Percentiles rank a stretch among this genome's conserved stretches.
These are phyloP conservation scores for Mangifera indica DNA, from an alignment of 345 rosid genomes.

Conservation along the genomic window DNA sequence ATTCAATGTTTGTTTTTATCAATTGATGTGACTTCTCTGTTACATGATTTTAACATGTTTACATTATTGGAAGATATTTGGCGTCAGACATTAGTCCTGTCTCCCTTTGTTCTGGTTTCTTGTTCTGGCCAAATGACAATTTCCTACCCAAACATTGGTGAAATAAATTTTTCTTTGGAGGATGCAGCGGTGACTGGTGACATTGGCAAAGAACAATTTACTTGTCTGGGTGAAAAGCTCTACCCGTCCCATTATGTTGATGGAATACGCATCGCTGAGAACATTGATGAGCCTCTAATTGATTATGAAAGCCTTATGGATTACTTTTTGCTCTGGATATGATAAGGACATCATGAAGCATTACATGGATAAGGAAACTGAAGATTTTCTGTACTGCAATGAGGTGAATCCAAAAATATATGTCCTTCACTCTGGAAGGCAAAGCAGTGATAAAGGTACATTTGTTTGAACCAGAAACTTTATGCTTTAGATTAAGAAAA, in stretches of 20 bases:
- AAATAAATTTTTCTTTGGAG: conserved; percentile 2
- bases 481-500: not conserved
- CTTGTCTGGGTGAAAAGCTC: conserved; percentile 11
- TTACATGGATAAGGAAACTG: conserved; percentile 45
- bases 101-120: too few species aligned
- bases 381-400: conserved; percentile 31
- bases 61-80: too few species aligned
- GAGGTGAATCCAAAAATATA: conserved; percentile 37
- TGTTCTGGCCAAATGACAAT: too few species aligned
- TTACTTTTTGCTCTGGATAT: conserved; percentile 31
- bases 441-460: conserved; percentile 64
- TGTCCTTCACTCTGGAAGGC: conserved; percentile 71
- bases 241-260: conserved; percentile 14
- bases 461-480: not conserved
- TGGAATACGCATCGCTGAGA: conserved; percentile 22
- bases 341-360: conserved; percentile 38
- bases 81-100: too few species aligned
- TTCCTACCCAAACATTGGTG: too few species aligned
- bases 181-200: not conserved
- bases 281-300: conserved; percentile 29
- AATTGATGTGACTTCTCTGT: not conserved
- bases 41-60: too few species aligned
- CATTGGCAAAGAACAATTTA: conserved; percentile 20
- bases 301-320: conserved; percentile 26
- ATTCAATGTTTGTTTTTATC: not conserved